Evolutionary conservation across 441 rosid genomes (phyloP), one percentile per base, ranked within the genome.

Genomic region (Euphorbia schlechtendalii): DNA sequence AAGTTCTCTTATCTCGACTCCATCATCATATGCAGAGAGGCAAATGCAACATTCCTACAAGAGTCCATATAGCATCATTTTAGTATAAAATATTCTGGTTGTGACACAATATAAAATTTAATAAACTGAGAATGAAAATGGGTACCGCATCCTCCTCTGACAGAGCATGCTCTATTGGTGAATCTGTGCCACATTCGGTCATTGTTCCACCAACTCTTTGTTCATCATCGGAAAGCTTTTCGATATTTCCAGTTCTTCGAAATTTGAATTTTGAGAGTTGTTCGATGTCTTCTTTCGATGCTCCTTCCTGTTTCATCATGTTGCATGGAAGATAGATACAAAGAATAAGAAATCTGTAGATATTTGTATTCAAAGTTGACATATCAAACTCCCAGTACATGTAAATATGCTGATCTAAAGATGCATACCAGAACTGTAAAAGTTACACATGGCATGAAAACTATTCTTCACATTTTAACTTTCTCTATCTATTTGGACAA

Each of bases 11-110:
- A 94, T 81, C 77, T 94, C 99, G 25, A 79, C 90, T 67, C 98
- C 98, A 15, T 91, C 96, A 40, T 91, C 98, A 14, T 89, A 94
- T 28, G 90, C 71, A 66, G 89, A 87, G 9, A 94, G 94, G 79
- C 99, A 94, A 65, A 94, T 89, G 90, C 99, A 94, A 53, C 99
- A 94, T 73, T 94, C 98, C 99, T 94, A 60, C 76, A 79, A 45
- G 61, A 63, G 38, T 55, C 58, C 66, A 46, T 2, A 61, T 22
- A 63, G 15, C 64, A 52, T 48, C 51, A 61, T 58, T 60, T 55
- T 57, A 60, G 56, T 36, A 52, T 34, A 56, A 25, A 49, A n/a
- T 15, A n/a, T 51, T 61, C 34, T 9, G 8, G 8, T 38, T 14
- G 20, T 48, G 36, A 15, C n/a, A 62, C 30, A 20, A 52, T 20